phyloP scores from a whole-genome alignment of 768 basidiomycete genomes.

The Mycena haematopus region DNA sequence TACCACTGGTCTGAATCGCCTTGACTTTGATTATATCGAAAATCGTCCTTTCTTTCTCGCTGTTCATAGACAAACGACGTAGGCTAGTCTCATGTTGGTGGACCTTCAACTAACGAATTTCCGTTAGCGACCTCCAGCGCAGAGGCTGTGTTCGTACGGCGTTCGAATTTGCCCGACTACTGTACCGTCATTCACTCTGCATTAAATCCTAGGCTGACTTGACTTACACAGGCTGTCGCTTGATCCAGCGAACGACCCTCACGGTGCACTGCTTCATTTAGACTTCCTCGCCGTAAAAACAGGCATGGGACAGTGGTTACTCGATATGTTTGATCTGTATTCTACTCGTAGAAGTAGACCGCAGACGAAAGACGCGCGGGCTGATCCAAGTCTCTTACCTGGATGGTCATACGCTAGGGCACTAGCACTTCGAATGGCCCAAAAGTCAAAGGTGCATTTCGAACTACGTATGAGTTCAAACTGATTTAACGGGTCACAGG shows the following conservation, averaged over 20 bases:
- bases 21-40: constrained; percentile 91
- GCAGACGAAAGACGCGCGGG: constrained; percentile 31
- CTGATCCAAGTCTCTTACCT: constrained; percentile 70
- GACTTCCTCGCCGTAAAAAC: constrained; percentile 88
- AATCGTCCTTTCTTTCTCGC: constrained; percentile 94
- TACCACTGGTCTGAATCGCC: constrained; percentile 77
- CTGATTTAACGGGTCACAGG: constrained; percentile 40
- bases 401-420: constrained; percentile 81
- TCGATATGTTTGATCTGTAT: constrained; percentile 67
- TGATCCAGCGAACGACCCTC: constrained; percentile 89
- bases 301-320: constrained; percentile 80
- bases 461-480: background rate
- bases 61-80: constrained; percentile 84
- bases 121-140: constrained; percentile 77
- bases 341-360: constrained; percentile 32
- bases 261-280: constrained; percentile 81
- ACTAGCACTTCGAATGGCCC: constrained; percentile 63
- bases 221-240: constrained; percentile 48
- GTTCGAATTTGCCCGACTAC: constrained; percentile 89
- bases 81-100: constrained; percentile 41
- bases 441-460: constrained; percentile 48
- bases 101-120: background rate
- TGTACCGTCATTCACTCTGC: constrained; percentile 48
- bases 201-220: background rate
- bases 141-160: constrained; percentile 89